Evolutionary conservation across 1,139 yeast genomes (phyloP), one percentile per base, ranked within the genome.

Genomic region (Suhomyces taliae): DNA sequence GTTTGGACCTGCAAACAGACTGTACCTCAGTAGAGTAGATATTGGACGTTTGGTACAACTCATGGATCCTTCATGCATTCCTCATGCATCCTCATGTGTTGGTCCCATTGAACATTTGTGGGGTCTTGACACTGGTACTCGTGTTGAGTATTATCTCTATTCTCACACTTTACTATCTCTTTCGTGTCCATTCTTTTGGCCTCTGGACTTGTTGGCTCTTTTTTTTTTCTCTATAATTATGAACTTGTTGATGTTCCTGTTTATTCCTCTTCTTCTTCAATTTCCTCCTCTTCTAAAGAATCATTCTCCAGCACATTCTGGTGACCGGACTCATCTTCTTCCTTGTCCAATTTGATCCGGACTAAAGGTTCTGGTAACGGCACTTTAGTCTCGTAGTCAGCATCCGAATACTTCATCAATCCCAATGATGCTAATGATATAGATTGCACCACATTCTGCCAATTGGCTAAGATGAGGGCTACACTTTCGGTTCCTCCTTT

Each of bases 361-460:
- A 89, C 90, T 53, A 89, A 69, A 0, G 90, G 78, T 59, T 88
- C 67, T 41, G 78, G 79, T 49, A 72, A 57, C n/a, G 74, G 72
- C 1, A 55, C 48, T 14, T 52, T 58, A 2, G 44, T 62, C 57
- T 78, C 79, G 45, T 74, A 75, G 52, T 78, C 83, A 33, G 67
- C 66, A 27, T 75, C 76, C 0, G 76, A 55, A 51, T 79, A 74
- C 46, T 74, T 76, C 48, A 76, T 62, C 42, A 84, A 64, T 4
- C 85, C 82, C 56, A 82, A 64, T 0, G 90, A 81, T 0, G 95
- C 91, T 57, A 87, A 64, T 9, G 86, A 79, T 0, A 87, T 79
- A 1, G 90, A 80, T 50, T 82, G 73, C 24, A 84, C 72, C 14
- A 87, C 85, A 50, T 79, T 82, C 50, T 81, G 79, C 95, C 95